Base-by-base conservation (phyloP, 148 eudicot genomes). In the Amaranthus cruentus region DNA sequence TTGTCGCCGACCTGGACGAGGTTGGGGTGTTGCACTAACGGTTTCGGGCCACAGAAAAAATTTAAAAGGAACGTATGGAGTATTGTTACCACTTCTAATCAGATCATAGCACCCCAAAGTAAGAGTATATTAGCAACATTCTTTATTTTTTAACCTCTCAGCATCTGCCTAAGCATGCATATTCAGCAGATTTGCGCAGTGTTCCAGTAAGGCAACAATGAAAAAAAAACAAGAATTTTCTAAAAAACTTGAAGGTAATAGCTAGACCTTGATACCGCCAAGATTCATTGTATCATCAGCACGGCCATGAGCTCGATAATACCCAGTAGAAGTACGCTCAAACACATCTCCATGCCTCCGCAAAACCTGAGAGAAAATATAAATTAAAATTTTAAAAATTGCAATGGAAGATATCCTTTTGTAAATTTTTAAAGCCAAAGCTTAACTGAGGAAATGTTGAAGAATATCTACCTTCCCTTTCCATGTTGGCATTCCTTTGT, bases 231-330 rank as follows among this genome's bases (percentile, higher is more conserved):
- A 6, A 50, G 47, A 42, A 7, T 44, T 55, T 28, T 28, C 38
- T 44, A 66, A 53, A 73, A 4, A 61, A 21, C 13, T 67, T 9
- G 52, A 62, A 28, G 69, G 44, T 5, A 52, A 21, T 3, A 9
- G 46, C 1, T 84, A 75, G 53, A 95, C 99, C 97, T 95, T 95
- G 73, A 95, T 90, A 64, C 99, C 99, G 66, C 99, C 99, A 73
- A 95, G 89, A 83, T 95, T 95, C 99, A 95, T 95, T 8, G 99
- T 87, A 81, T 95, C 99, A 82, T 95, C 99, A 15, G 97, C 90
- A 72, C 99, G 96, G 10, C 99, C 99, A 84, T 95, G 99, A 18
- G 97, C 97, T 65, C 87, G 91, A 81, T 95, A 95, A 74, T 83
- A 95, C 70, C 99, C 99, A 69, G 75, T 78, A 69, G 86, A 48